A percentile compares a stretch with the other conserved stretches of the same genome.
These are phyloP conservation scores for Geoglossum cookeanum DNA, from an alignment of 2,329 filamentous ascomycete species.

Conservation along the genomic window DNA sequence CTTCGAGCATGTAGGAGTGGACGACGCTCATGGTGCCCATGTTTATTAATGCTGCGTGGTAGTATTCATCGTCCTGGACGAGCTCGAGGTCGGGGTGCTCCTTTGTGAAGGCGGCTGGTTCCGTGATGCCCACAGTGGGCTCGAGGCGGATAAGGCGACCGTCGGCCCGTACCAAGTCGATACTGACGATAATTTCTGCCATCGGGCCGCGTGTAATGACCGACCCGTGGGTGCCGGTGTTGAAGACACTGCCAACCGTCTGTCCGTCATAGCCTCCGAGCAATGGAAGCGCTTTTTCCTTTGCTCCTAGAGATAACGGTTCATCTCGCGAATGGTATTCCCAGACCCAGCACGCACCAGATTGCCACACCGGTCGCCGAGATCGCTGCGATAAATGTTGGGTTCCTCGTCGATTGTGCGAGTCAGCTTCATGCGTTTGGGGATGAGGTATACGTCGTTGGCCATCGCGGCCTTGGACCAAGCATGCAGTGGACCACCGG, in stretches of 20 bases:
- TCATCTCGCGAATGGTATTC: background rate
- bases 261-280: background rate
- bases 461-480: background rate
- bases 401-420: background rate
- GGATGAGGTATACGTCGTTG: background rate
- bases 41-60: background rate
- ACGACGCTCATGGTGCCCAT: background rate
- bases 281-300: background rate
- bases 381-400: background rate
- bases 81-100: background rate
- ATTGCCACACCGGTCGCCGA: background rate
- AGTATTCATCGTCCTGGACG: background rate
- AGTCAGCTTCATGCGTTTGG: background rate
- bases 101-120: background rate
- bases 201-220: background rate
- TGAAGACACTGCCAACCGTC: background rate
- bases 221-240: background rate
- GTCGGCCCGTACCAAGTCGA: background rate
- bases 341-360: background rate
- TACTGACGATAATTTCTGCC: background rate
- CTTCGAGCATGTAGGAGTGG: background rate
- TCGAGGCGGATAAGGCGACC: background rate
- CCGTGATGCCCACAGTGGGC: background rate
- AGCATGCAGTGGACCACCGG: background rate
- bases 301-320: background rate